Evolutionary conservation across 2,329 filamentous ascomycete genomes (phyloP), one percentile per base, ranked within the genome.

Genomic region (Meredithiella fracta): DNA sequence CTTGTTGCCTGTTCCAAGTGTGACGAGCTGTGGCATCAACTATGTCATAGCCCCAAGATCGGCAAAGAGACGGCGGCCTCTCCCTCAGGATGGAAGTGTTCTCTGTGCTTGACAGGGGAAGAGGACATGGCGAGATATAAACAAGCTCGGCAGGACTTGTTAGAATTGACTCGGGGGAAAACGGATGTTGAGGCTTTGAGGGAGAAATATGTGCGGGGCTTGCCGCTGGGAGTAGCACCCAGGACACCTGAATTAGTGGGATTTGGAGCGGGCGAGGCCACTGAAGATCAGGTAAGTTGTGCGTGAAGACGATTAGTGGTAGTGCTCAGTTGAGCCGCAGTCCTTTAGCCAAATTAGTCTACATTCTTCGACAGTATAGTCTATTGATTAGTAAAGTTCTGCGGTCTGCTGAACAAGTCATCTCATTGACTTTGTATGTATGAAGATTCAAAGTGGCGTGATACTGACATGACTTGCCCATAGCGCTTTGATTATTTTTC

Each of bases 401-500:
- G 29, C 29, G 5, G 29, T 5, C 29, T 5, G 11, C 11, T 11
- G 29, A 34, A 11, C 29, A 11, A 34, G 29, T 34, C 11, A 5
- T 34, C 29, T 34, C 11, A 5, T 34, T 15, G 34, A 14, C 4
- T 34, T 22, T 53, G 11, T 40, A 52, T 23, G 3, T 31, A 8
- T 20, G 23, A 51, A n/a, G 8, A 51, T 3, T 23, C 6, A 26
- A 26, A 52, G 29, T 53, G 50, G 50, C 50, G 17, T 54, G 44
- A 51, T 58, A 20, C 57, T 58, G 26, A 58, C 53, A 38, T 38
- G 14, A 57, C 25, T 29, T 60, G 47, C 17, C 31, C 31, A 3
- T 50, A 72, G 70, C 66, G 69, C 22, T 63, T 63, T 17, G 64
- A 67, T 31, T 72, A 73, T 58, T 73, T 73, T 57, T 64, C 63